These are phyloP conservation scores for Curvularia verruculosa DNA, from an alignment of 2,329 filamentous ascomycete species.

Conservation along the genomic window DNA sequence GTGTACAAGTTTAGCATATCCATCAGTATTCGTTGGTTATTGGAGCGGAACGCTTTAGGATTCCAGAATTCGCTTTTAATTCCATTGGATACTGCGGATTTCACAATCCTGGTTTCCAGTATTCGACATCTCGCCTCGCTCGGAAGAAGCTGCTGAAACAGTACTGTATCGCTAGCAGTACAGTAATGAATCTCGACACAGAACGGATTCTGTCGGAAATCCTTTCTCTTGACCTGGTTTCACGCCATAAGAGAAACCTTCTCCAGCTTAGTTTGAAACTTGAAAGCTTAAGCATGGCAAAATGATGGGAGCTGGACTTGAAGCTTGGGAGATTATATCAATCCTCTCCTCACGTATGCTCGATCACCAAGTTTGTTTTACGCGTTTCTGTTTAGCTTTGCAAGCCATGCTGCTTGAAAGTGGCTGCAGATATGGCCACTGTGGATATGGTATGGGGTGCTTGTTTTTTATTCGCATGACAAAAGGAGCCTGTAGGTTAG, in stretches of 20 bases:
- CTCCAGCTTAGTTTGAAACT: neutral
- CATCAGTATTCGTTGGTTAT: neutral
- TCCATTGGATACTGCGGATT: neutral
- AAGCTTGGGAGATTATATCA: neutral
- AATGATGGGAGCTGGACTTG: neutral
- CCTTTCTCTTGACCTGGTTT: neutral
- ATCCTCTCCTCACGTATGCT: neutral
- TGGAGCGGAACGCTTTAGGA: neutral
- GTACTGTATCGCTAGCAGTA: neutral
- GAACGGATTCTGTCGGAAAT: neutral
- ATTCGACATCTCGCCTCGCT: neutral
- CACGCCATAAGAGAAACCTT: neutral
- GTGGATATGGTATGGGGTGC: neutral
- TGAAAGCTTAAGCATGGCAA: neutral
- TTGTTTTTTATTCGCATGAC: neutral
- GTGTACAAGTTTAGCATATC: neutral
- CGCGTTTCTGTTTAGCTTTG: neutral
- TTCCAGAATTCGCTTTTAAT: neutral
- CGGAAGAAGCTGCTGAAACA: neutral
- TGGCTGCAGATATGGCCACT: neutral
- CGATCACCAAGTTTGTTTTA: neutral
- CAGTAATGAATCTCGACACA: neutral
- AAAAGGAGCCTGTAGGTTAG: neutral
- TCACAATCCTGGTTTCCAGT: neutral
- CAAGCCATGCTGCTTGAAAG: neutral